Conservation (phyloP, 257 asterid genomes). For the Fraxinus cuspidata region DNA sequence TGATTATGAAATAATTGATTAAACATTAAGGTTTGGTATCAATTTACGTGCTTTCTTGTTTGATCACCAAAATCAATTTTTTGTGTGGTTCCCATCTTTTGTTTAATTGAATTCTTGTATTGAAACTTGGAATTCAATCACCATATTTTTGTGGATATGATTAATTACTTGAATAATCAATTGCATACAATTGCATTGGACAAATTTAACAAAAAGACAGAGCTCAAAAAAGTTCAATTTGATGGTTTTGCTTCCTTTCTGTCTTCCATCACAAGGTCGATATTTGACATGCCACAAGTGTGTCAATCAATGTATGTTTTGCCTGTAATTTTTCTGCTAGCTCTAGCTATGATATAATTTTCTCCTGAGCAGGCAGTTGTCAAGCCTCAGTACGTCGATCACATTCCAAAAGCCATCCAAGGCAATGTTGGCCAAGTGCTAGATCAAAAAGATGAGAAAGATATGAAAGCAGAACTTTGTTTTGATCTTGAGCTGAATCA, state of each 20-base stretch:
- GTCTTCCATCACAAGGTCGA: not conserved
- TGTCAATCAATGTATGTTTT: not conserved
- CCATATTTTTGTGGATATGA: not conserved
- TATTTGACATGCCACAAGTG: not conserved
- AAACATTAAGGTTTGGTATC: not conserved
- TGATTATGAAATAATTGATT: not conserved
- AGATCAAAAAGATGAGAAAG: conserved; percentile 92
- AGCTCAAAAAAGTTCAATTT: not conserved
- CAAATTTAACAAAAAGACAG: not conserved
- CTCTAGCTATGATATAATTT: conserved; percentile 8
- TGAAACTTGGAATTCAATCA: not conserved
- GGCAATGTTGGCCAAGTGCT: conserved; percentile 99
- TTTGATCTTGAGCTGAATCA: conserved; percentile 85
- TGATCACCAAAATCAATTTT: not conserved
- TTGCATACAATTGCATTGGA: not conserved
- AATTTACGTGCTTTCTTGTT: not conserved
- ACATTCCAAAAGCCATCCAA: conserved; percentile 95
- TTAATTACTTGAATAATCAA: not conserved
- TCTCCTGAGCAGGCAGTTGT: conserved; percentile 69
- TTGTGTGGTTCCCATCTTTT: not conserved
- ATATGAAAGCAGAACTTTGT: conserved; percentile 64
- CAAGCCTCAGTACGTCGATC: conserved; percentile 97
- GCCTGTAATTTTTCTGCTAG: not conserved
- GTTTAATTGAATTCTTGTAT: not conserved
- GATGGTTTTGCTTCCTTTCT: not conserved